phyloP scores from a whole-genome alignment of 345 rosid species.

The Gossypium sturtianum region DNA sequence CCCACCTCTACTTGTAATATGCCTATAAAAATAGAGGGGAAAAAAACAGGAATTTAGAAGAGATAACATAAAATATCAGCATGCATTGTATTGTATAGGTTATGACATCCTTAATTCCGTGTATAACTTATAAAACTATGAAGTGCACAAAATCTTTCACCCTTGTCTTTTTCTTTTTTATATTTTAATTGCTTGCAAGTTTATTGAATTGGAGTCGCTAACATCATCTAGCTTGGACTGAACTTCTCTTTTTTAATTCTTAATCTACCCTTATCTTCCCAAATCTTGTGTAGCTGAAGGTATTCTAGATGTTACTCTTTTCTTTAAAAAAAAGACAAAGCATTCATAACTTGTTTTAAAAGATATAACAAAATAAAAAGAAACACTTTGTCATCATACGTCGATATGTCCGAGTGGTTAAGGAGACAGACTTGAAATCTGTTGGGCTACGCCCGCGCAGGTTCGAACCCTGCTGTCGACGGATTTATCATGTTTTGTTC shows the following conservation, averaged over 20 bases:
- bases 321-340: too few species aligned
- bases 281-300: not conserved
- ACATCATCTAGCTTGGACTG: not conserved
- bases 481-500: not conserved
- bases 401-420: constrained; percentile 99
- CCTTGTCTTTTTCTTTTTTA: not conserved
- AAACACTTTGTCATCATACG: not conserved
- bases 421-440: constrained; percentile 98
- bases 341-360: too few species aligned
- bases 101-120: not conserved
- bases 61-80: not conserved
- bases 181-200: not conserved
- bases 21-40: not conserved
- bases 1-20: too few species aligned
- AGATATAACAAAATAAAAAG: too few species aligned
- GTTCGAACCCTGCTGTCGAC: constrained; percentile 92
- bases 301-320: too few species aligned
- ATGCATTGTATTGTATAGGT: not conserved
- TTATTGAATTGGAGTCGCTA: not conserved
- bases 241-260: not conserved
- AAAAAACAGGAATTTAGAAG: not conserved
- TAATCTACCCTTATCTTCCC: not conserved
- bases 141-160: not conserved
- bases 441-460: constrained; percentile 85
- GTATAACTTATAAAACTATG: not conserved